A percentile compares a stretch with the other conserved stretches of the same genome.
Evolutionary conservation across 2,329 filamentous ascomycete species (phyloP).

Genomic region (Emmonsiellopsis sp.): DNA sequence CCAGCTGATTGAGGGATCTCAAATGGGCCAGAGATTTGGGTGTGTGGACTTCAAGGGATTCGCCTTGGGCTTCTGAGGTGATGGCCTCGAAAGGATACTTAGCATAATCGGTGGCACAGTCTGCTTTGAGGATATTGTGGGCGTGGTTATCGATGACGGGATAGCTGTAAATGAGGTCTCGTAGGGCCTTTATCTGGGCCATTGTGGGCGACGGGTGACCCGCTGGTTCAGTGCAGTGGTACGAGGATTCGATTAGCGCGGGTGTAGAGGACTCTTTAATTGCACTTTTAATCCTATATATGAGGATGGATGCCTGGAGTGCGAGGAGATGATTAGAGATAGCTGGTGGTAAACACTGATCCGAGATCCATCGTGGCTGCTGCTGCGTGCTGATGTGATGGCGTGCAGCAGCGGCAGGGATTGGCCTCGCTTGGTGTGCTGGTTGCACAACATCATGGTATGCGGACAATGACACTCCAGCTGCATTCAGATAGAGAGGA

Average conservation of each 20-base stretch:
- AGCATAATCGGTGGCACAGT: constrained; percentile 23
- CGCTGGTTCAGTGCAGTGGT: neutral
- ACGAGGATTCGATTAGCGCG: neutral
- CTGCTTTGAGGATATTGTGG: constrained; percentile 32
- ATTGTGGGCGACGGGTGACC: neutral
- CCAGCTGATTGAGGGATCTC: constrained; percentile 59
- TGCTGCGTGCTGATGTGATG: no score
- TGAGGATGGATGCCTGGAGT: no score
- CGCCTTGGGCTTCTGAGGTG: constrained; percentile 62
- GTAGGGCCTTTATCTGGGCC: constrained; percentile 17
- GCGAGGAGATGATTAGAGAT: no score
- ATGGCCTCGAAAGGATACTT: constrained; percentile 50
- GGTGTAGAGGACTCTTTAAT: neutral
- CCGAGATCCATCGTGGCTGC: no score
- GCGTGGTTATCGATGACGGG: constrained; percentile 41
- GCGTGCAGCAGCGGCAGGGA: no score
- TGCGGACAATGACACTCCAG: no score
- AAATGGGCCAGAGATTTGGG: constrained; percentile 57
- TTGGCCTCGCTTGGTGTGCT: no score
- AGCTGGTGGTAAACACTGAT: no score
- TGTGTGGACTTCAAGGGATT: constrained; percentile 52
- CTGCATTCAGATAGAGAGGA: no score
- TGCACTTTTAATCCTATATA: no score
- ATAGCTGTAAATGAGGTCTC: constrained; percentile 27
- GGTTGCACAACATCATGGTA: no score